Evolutionary conservation across 345 rosid species (phyloP), one percentile per base, ranked within the genome.

Genomic region (Moricandia arvensis): DNA sequence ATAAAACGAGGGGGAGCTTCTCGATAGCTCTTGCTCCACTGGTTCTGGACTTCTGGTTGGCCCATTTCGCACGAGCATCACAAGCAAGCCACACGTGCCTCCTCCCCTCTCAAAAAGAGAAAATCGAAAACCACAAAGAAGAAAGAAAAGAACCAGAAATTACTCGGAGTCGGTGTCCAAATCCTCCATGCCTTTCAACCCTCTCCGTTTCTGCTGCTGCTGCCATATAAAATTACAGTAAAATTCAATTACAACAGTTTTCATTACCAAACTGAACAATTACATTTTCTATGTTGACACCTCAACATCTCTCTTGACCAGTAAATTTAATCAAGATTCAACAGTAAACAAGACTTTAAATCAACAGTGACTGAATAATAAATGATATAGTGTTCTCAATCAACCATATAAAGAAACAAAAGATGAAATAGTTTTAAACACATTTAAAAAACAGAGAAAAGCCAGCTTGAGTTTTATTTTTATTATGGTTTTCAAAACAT

Each of bases 111-210:
- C 54, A 17, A 5, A 63, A 11, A 29, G 66, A 63, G 72, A 43
- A 45, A 16, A 58, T 64, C 18, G 18, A 30, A 61, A 38, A 13
- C 54, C 34, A 63, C 59, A 59, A 34, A 33, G 6, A 3, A 47
- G 3, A 47, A 13, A 26, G 2, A 4, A 18, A 53, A 12, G 8
- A 64, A 29, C 1, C 12, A 60, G 45, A 57, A 18, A 35, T 63
- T 83, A 85, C 26, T 88, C 88, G 0, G 93, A 88, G 66, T 88
- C 90, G 73, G 83, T 82, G 27, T 85, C 93, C 86, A 87, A 33
- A 83, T 83, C 79, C 80, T 87, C 89, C 88, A 87, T 72, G 21
- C 90, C 93, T 77, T 88, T 88, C 71, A 88, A 79, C 13, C 93
- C 93, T 76, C 88, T 83, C 73, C 87, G 74, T 78, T 85, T 87